phyloP scores from a whole-genome alignment of 441 rosid genomes.

The Mallotus repandus region DNA sequence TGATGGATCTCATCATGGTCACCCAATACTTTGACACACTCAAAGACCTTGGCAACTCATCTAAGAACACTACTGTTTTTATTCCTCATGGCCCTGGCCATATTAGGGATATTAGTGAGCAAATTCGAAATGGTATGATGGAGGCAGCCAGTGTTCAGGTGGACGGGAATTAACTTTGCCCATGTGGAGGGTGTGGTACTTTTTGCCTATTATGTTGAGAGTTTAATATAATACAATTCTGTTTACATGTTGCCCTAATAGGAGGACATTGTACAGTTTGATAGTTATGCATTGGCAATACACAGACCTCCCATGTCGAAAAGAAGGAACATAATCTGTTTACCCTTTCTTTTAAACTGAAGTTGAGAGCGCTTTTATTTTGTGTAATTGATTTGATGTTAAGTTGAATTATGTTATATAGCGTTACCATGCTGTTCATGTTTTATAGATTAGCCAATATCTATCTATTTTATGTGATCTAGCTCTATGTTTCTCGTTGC shows the following conservation, averaged over 20 bases:
- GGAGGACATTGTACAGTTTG: background rate
- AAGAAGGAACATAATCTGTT: too few relatives aligned
- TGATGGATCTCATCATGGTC: conserved; percentile 96
- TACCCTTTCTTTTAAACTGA: too few relatives aligned
- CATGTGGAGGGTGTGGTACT: background rate
- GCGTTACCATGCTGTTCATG: too few relatives aligned
- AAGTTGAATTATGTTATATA: too few relatives aligned
- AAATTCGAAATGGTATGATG: conserved; percentile 88
- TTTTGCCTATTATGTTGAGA: background rate
- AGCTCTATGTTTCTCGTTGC: too few relatives aligned
- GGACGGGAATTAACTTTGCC: conserved; percentile 15
- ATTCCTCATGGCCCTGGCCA: conserved; percentile 98
- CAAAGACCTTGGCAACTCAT: conserved; percentile 85
- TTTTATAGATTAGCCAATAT: too few relatives aligned
- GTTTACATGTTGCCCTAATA: background rate
- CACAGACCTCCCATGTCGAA: background rate
- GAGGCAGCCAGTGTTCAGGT: conserved; percentile 64
- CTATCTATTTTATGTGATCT: too few relatives aligned
- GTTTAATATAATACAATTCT: background rate
- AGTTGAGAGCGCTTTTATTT: too few relatives aligned
- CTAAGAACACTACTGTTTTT: conserved; percentile 89
- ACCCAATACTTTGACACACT: conserved; percentile 95
- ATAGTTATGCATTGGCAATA: background rate
- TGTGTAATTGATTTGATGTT: too few relatives aligned
- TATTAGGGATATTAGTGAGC: conserved; percentile 79